Base-by-base conservation (phyloP, 2,329 filamentous ascomycete genomes). In the Emydomyces testavorans region DNA sequence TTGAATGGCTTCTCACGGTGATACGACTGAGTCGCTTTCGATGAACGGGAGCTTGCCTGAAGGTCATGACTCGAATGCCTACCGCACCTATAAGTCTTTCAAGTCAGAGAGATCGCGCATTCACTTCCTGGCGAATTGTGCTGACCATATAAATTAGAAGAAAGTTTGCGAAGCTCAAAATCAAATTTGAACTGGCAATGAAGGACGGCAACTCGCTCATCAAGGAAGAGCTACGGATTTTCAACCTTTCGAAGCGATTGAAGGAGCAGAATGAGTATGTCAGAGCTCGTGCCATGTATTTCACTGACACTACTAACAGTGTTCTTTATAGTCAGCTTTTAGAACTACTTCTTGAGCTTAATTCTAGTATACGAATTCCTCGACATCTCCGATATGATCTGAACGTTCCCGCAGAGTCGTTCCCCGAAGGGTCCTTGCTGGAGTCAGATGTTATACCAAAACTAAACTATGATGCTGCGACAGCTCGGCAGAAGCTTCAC, bases 221-320 rank as follows among this genome's bases (percentile, higher is more conserved):
- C 68, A 79, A 77, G 56, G 79, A 88, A 54, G 89, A 95, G 67
- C 81, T 87, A 61, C 82, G 83, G 65, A 84, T 89, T 31, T 77
- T 83, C 52, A 80, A 82, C 55, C 83, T 86, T 3, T 85, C 87
- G 18, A 88, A 85, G 64, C 78, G 88, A 45, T 76, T 98, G 52
- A 83, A 87, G 49, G 80, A 93, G 58, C 84, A 95, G 68, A 94
- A 94, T 58, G 90, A 96, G 89, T 94, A 75, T 60, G 82, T 66
- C 29, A 15, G 38, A 31, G n/a, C 39, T 11, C 20, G 18, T 15
- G 3, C 3, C 38, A 15, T 43, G 16, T 34, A 13, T 39, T 3
- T 34, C 15, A 4, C 34, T 36, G 8, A 56, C 46, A 56, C 28
- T 39, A 26, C 47, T 53, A 37, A 41, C 28, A 2, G 13, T 42